Base-by-base conservation (phyloP, 2,329 filamentous ascomycete genomes). In the Hyphodiscus sp. region DNA sequence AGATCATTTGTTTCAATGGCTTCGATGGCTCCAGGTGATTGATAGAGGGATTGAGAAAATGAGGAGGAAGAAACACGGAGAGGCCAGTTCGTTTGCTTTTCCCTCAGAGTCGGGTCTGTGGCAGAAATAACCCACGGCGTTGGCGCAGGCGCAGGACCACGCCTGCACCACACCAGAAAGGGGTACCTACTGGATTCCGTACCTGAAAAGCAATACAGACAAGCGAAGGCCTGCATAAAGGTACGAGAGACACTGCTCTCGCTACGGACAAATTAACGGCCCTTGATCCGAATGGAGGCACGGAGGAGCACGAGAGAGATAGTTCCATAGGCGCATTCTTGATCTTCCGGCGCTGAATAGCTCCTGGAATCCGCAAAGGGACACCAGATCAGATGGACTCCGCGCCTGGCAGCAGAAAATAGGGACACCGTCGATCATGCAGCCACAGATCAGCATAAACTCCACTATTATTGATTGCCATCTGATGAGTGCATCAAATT, bases 401-500 rank as follows among this genome's bases (percentile, higher is more conserved):
- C 13, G 33, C 5, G 33, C 13, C 33, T 38, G 33, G 16, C 11
- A 13, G 33, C 11, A 38, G 16, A 13, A 38, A 38, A 15, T 38
- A 38, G 13, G 33, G 13, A 38, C 13, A 13, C 33, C 16, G 16
- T 5, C 33, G 33, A 38, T 38, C 33, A 38, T 38, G 11, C 10
- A 18, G 19, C 19, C 6, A 33, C 45, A 16, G 18, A 11, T 20
- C 45, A 18, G 33, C 20, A 10, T 42, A n/a, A 38, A 38, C 33
- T 13, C 16, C 33, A 38, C 16, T 38, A n/a, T 15, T 19, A 19
- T 45, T 45, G 10, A 38, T 38, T 19, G 44, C 45, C 51, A 49
- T 54, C 52, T 47, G 30, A 23, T 49, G 33, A 38, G 16, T n/a
- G 33, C 33, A 6, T 38, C 11, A 38, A 5, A 15, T 58, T 55